Conservation (phyloP, 2,329 filamentous ascomycete species). For the Diaporthe vexans region DNA sequence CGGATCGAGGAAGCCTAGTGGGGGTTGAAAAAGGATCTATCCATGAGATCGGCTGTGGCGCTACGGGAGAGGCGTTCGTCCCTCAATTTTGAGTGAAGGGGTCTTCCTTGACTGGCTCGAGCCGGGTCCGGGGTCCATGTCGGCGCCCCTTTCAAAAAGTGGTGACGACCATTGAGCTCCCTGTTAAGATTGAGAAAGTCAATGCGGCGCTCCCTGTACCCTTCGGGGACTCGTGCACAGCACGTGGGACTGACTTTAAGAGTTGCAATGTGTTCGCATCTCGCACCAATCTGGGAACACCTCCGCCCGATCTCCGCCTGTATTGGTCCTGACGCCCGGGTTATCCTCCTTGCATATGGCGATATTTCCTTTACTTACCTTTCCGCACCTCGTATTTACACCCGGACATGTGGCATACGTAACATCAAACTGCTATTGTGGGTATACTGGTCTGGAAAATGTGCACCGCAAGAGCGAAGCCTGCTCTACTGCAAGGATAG, state of each 20-base stretch:
- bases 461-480: background rate
- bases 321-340: background rate
- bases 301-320: conserved; percentile 16
- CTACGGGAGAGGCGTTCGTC: conserved; percentile 25
- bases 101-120: conserved; percentile 10
- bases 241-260: background rate
- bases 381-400: background rate
- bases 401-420: too few species aligned
- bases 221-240: background rate
- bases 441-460: background rate
- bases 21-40: conserved; percentile 3
- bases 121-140: background rate
- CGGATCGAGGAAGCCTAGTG: conserved; percentile 3
- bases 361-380: background rate
- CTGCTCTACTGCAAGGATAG: too few species aligned
- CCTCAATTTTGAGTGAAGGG: conserved; percentile 17
- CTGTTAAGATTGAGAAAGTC: conserved; percentile 4
- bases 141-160: background rate
- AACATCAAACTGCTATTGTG: background rate
- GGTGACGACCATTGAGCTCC: background rate
- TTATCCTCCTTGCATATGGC: background rate
- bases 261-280: conserved; percentile 17
- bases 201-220: conserved; percentile 2
- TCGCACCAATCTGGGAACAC: conserved; percentile 10
- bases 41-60: conserved; percentile 13